Evolutionary conservation across 352 stramenopile genomes (phyloP).

Genomic region (Phytophthora multivora): DNA sequence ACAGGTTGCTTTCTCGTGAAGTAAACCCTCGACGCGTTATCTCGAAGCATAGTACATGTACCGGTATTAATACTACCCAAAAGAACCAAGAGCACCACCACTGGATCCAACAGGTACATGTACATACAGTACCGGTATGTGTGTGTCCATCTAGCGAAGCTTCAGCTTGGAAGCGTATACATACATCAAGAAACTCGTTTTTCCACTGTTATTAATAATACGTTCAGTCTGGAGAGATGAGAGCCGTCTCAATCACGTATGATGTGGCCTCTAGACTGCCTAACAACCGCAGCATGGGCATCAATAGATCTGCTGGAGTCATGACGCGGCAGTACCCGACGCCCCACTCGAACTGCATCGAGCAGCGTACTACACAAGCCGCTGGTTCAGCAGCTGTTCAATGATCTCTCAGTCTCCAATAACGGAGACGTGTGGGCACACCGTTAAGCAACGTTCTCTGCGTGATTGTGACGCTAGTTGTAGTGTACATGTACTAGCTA

Average conservation of each 20-base stretch:
- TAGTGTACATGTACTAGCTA: background rate
- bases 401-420: background rate
- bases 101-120: too few species aligned
- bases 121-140: too few species aligned
- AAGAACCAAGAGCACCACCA: too few species aligned
- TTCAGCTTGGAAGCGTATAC: too few species aligned
- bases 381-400: background rate
- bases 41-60: too few species aligned
- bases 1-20: too few species aligned
- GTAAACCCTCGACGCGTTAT: too few species aligned
- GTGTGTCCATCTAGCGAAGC: too few species aligned
- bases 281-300: background rate
- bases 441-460: background rate
- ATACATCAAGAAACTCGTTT: too few species aligned
- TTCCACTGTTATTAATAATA: too few species aligned
- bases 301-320: constrained; percentile 1
- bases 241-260: background rate
- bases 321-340: background rate
- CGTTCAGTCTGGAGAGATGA: background rate
- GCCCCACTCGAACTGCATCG: constrained; percentile 10
- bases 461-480: constrained; percentile 2
- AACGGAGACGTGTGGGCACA: background rate
- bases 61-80: too few species aligned
- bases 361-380: constrained; percentile 1
- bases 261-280: constrained; percentile 1